Evolutionary conservation across 768 basidiomycete genomes (phyloP).

Genomic region (Suillus sp.): DNA sequence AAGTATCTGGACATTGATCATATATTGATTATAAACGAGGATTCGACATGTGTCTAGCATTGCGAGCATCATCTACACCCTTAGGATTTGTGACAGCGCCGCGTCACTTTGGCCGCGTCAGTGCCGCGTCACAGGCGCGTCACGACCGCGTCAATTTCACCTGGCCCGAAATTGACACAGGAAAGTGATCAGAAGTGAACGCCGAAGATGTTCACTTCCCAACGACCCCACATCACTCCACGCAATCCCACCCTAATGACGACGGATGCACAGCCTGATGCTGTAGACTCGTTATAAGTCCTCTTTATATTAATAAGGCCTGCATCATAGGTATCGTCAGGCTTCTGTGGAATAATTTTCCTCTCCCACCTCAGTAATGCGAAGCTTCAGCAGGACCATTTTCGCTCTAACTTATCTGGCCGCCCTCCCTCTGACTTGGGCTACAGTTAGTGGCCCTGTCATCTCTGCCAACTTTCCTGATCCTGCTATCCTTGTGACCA

Average conservation of each 20-base stretch:
- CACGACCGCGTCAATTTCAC: too few species aligned
- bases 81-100: too few species aligned
- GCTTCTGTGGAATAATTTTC: background rate
- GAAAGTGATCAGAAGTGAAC: background rate
- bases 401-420: background rate
- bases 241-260: background rate
- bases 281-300: background rate
- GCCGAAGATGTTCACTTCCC: background rate
- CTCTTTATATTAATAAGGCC: background rate
- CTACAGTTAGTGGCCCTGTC: conserved; percentile 21
- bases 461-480: conserved; percentile 27
- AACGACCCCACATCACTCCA: background rate
- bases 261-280: background rate
- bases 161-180: background rate
- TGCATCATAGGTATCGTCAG: background rate
- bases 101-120: too few species aligned
- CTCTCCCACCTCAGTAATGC: background rate
- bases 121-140: too few species aligned
- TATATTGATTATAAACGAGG: too few species aligned
- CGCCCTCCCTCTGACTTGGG: conserved; percentile 4
- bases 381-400: background rate
- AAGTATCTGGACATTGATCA: too few species aligned
- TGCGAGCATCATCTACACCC: too few species aligned
- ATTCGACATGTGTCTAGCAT: too few species aligned
- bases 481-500: conserved; percentile 20